phyloP scores from a whole-genome alignment of 495 filamentous ascomycete genomes.

The Jackrogersella multiformis region DNA sequence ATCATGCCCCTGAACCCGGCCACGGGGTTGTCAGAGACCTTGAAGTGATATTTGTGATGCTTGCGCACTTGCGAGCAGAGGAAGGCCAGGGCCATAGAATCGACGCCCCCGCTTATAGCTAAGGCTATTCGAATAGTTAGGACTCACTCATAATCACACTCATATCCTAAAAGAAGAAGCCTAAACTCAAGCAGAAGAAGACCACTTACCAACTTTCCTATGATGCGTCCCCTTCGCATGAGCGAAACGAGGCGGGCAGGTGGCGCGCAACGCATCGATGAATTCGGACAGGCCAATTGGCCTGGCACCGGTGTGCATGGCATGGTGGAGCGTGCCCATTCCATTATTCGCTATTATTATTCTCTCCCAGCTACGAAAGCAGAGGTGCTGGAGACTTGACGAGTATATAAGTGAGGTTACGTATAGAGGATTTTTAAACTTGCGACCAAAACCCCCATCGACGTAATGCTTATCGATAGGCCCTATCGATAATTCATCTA shows the following conservation, averaged over 20 bases:
- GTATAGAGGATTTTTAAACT: background rate
- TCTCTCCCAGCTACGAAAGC: slow-evolving; percentile 6
- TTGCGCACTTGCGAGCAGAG: slow-evolving; percentile 64
- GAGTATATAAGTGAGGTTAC: background rate
- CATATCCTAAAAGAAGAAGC: background rate
- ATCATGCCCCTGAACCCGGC: slow-evolving; percentile 70
- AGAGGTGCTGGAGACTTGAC: background rate
- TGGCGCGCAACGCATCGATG: slow-evolving; percentile 59
- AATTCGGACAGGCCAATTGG: slow-evolving; percentile 64
- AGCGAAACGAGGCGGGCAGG: slow-evolving; percentile 58
- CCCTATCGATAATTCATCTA: slow-evolving; percentile 17
- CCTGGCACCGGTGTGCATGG: slow-evolving; percentile 52
- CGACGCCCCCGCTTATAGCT: slow-evolving; percentile 91
- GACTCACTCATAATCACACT: background rate
- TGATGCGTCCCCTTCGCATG: slow-evolving; percentile 22
- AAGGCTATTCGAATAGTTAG: slow-evolving; percentile 62
- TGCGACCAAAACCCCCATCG: background rate
- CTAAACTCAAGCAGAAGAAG: background rate
- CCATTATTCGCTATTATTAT: slow-evolving; percentile 45
- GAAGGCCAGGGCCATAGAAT: slow-evolving; percentile 91
- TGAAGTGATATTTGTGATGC: slow-evolving; percentile 35
- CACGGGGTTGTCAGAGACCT: slow-evolving; percentile 49
- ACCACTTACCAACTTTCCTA: slow-evolving; percentile 49
- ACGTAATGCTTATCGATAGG: slow-evolving; percentile 18
- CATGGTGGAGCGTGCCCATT: slow-evolving; percentile 53